A percentile compares a stretch with the other conserved stretches of the same genome.
Conservation (phyloP, 371 early-diverging fungal genomes). For the Astathelohania contejeani region DNA sequence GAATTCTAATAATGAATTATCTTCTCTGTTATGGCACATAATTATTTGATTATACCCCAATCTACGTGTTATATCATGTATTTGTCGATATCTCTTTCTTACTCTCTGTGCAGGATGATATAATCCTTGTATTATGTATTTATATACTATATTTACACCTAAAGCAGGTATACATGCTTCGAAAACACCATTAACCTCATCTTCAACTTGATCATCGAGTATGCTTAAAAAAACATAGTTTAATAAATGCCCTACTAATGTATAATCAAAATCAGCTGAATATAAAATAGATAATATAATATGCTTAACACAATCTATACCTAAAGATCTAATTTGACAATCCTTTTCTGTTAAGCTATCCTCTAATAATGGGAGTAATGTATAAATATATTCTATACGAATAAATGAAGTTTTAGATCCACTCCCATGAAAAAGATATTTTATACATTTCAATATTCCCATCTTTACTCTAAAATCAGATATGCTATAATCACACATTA, state of each 20-base stretch:
- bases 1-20: too few species aligned
- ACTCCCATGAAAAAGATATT: too few species aligned
- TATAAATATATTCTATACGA: slow-evolving; percentile 1
- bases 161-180: slow-evolving; percentile 10
- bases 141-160: slow-evolving; percentile 5
- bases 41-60: too few species aligned
- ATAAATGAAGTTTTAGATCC: not conserved
- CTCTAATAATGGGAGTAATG: slow-evolving; percentile 7
- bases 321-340: slow-evolving; percentile 2
- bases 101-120: slow-evolving; percentile 22
- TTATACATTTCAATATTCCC: slow-evolving; percentile 11
- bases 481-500: slow-evolving; percentile 11
- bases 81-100: slow-evolving; percentile 7
- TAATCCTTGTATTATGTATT: slow-evolving; percentile 16
- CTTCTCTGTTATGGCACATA: too few species aligned
- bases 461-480: slow-evolving; percentile 7
- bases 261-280: too few species aligned
- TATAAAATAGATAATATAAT: too few species aligned
- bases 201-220: slow-evolving; percentile 3
- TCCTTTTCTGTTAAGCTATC: slow-evolving; percentile 12
- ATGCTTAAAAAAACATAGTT: slow-evolving; percentile 17
- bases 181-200: slow-evolving; percentile 3
- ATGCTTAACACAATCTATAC: too few species aligned
- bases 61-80: slow-evolving; percentile 6
- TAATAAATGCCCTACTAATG: slow-evolving; percentile 12